A percentile compares a stretch with the other conserved stretches of the same genome.
phyloP scores from a whole-genome alignment of 495 filamentous ascomycete species.

The Filosporella fistucella region DNA sequence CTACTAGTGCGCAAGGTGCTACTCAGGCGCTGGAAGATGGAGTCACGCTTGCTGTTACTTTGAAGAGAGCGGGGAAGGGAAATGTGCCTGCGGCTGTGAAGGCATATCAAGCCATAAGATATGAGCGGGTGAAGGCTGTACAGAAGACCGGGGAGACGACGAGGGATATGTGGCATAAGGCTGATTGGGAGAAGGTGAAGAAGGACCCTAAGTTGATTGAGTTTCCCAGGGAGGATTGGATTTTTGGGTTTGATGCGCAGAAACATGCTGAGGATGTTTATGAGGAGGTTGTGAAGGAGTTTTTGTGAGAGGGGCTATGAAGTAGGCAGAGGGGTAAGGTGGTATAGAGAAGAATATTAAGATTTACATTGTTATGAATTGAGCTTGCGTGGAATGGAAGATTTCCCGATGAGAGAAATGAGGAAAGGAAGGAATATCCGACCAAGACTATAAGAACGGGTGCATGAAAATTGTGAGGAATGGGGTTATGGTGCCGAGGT shows the following conservation, averaged over 20 bases:
- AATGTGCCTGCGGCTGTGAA: conserved; percentile 39
- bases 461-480: too few relatives aligned
- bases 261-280: conserved; percentile 47
- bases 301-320: too few relatives aligned
- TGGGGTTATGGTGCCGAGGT: too few relatives aligned
- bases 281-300: conserved; percentile 15
- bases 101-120: conserved; percentile 45
- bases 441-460: too few relatives aligned
- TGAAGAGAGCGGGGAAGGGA: conserved; percentile 37
- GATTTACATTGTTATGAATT: too few relatives aligned
- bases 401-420: too few relatives aligned
- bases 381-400: too few relatives aligned
- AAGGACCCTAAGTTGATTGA: conserved; percentile 61
- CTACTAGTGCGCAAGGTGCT: conserved; percentile 46
- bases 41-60: conserved; percentile 57
- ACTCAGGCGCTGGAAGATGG: conserved; percentile 57
- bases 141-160: conserved; percentile 57
- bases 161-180: conserved; percentile 57
- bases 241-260: conserved; percentile 61
- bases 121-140: conserved; percentile 47
- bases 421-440: too few relatives aligned
- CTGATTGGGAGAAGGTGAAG: conserved; percentile 51
- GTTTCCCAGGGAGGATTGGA: conserved; percentile 53
- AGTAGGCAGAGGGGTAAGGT: too few relatives aligned
- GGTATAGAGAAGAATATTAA: too few relatives aligned